Evolutionary conservation across 371 early-diverging fungal genomes (phyloP), one percentile per base, ranked within the genome.

Genomic region (Rhizopus arrhizus): DNA sequence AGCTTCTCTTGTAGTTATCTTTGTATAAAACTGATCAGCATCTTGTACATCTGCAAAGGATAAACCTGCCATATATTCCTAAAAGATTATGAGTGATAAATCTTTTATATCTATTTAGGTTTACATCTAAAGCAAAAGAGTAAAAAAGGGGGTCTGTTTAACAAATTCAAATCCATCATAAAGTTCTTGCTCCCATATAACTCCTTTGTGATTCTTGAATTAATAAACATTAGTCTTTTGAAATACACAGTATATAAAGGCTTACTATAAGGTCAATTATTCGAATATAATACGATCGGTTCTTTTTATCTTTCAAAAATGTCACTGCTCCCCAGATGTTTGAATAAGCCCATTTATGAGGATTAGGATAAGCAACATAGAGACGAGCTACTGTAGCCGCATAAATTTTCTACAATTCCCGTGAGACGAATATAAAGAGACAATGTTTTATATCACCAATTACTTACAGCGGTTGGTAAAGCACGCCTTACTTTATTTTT

Each of bases 1-100:
- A 61, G 32, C 50, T 52, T 86, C 84, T 36, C 89, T 83, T 31
- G 78, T 79, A 3, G 70, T 69, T 10, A 91, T 84, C 64, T 88
- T 89, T 38, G 84, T 83, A 61, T 81, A 85, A 72, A 96, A 94
- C 28, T 82, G 80, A 22, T 76, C 56, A 0, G 97, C 95, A 59
- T 96, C 97, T 40, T 74, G 77, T 35, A 85, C 88, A 66, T 95
- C 90, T 10, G 91, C 87, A 70, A 96, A 96, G 0, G 91, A 92
- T 36, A 96, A 81, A 10, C 91, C 97, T 31, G 87, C 86, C 68
- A 89, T 81, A 53, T 85, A 85, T 65, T 86, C 80, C 90, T 92
- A 54, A 36, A 15, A 8, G 52, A 29, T 41, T 22, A 36, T 22
- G 22, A 22, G 22, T 22, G 22, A 22, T 22, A 22, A 53, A 47